These are phyloP conservation scores for Mortierella sp. DNA, from an alignment of 371 early-diverging fungal genomes.

Conservation along the genomic window DNA sequence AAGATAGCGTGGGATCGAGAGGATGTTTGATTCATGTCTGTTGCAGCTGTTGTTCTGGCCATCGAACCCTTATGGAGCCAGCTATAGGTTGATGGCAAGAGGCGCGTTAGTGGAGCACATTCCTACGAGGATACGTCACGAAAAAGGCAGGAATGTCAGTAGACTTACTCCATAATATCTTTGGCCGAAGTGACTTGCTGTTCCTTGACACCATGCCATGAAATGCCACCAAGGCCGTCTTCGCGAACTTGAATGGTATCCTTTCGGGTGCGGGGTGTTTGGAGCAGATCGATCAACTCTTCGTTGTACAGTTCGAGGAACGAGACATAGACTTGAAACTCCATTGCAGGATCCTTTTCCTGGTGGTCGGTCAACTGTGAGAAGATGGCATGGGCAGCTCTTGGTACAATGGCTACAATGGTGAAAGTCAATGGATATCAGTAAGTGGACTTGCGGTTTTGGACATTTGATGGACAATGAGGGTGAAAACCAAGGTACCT, in stretches of 20 bases:
- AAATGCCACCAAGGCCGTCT: conserved; percentile 90
- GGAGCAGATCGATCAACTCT: conserved; percentile 87
- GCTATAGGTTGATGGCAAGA: conserved; percentile 13
- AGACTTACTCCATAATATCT: conserved; percentile 72
- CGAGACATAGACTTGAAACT: conserved; percentile 74
- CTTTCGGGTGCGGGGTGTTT: conserved; percentile 57
- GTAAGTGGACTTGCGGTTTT: neutral
- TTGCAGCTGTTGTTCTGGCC: conserved; percentile 94
- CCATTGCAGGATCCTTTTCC: conserved; percentile 51
- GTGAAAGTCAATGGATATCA: neutral
- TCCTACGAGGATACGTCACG: neutral
- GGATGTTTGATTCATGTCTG: conserved; percentile 96
- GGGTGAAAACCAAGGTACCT: conserved; percentile 27
- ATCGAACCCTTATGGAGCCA: conserved; percentile 81
- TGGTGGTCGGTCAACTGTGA: conserved; percentile 50
- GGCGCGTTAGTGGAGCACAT: neutral
- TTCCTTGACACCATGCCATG: conserved; percentile 92
- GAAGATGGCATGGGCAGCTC: conserved; percentile 81
- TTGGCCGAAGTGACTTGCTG: conserved; percentile 76
- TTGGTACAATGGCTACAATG: conserved; percentile 83
- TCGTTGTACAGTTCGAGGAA: conserved; percentile 99
- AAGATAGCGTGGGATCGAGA: conserved; percentile 99
- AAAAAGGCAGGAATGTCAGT: neutral
- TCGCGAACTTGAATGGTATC: conserved; percentile 84
- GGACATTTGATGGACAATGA: too few relatives aligned